These are phyloP conservation scores for Odonthalia washingtoniensis DNA, from an alignment of 31 red algal species.

Conservation along the genomic window DNA sequence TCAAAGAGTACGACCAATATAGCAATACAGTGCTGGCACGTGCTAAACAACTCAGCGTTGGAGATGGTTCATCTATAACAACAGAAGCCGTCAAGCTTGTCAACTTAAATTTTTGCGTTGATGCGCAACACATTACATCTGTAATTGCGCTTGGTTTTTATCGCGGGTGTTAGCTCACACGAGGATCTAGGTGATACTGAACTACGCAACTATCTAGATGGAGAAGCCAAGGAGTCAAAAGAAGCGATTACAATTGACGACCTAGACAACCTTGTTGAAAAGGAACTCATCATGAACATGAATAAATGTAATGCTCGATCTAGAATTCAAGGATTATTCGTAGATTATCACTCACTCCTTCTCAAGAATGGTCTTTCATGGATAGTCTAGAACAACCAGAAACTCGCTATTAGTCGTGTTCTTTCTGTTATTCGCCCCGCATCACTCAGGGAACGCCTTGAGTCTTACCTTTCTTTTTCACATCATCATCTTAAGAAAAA, in stretches of 20 bases:
- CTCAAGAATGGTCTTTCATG: not conserved
- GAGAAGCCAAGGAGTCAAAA: not conserved
- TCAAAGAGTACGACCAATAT: not conserved
- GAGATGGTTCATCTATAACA: too few relatives aligned
- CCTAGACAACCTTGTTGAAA: not conserved
- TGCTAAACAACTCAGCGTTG: not conserved
- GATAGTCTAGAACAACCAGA: not conserved
- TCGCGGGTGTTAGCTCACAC: not conserved
- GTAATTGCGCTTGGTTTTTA: not conserved
- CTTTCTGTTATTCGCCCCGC: not conserved
- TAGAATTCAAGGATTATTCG: not conserved
- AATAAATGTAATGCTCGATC: not conserved
- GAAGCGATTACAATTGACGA: not conserved
- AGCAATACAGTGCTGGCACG: not conserved
- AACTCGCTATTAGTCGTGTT: constrained; percentile 1
- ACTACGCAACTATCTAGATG: not conserved
- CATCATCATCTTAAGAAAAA: not conserved
- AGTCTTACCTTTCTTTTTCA: not conserved
- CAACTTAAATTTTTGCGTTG: not conserved
- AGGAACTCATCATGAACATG: not conserved
- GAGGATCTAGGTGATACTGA: not conserved
- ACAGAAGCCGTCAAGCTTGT: not conserved
- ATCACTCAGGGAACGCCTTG: not conserved
- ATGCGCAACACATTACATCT: not conserved
- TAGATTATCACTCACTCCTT: not conserved